Evolutionary conservation across 164 flowering plant species (phyloP), one percentile per base, ranked within the genome.

Genomic region (Berberis vulgaris): DNA sequence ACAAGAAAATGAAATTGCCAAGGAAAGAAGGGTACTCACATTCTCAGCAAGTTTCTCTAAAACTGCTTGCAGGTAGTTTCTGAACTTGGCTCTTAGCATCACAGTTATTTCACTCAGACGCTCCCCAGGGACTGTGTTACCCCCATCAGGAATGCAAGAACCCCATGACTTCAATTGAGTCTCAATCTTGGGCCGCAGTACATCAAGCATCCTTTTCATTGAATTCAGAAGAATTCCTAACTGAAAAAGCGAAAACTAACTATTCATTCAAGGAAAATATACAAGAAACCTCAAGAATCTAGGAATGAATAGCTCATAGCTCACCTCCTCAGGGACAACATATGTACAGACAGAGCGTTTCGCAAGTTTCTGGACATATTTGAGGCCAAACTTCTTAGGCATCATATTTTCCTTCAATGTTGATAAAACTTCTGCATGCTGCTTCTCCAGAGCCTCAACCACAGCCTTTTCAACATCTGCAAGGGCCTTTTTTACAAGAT

Each of bases 381-480:
- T 88, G 55, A 87, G 76, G 60, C 97, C 97, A 69, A 91, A 83
- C 47, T 84, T 91, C 60, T 85, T 84, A 2, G 89, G 87, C 3
- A 76, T 58, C 71, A 87, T 8, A 65, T 78, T 81, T 49, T 95
- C 99, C 78, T 88, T 95, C 74, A 95, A 65, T 45, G 97, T 96
- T 52, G 89, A 65, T 68, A 95, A 68, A 45, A 91, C 88, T 73
- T 95, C 99, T 41, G 90, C 86, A 66, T 89, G 89, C 54, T 91
- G 96, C 77, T 80, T 91, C 54, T 95, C 97, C 76, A 95, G 68
- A 67, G 96, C 83, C 69, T 95, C 99, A 60, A 91, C 77, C 11
- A 83, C 74, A 42, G 97, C 91, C 75, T 91, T 95, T 71, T 95
- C 97, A 61, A 88, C 77, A 68, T 91, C 99, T 54, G 96, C 90